Conservation (phyloP, 306 rosid genomes). For the Prunus armeniaca region DNA sequence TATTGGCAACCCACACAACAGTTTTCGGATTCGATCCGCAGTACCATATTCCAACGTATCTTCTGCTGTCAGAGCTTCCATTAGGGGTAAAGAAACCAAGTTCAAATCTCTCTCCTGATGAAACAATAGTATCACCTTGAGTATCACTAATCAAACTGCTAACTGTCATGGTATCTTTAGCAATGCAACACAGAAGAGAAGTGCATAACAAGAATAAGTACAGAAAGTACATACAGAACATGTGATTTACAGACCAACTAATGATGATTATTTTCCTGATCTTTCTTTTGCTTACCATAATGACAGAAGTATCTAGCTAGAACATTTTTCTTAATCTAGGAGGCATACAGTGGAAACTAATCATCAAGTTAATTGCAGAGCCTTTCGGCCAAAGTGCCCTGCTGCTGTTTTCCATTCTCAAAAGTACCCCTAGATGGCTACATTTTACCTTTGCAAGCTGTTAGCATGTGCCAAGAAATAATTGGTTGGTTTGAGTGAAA, state of each 20-base stretch:
- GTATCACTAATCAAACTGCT: slow-evolving; percentile 38
- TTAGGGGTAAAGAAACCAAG: slow-evolving; percentile 68
- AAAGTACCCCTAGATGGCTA: slow-evolving; percentile 17
- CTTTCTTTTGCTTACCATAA: slow-evolving; percentile 33
- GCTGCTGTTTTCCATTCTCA: not conserved
- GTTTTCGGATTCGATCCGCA: slow-evolving; percentile 45
- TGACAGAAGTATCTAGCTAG: slow-evolving; percentile 24
- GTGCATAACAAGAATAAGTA: slow-evolving; percentile 31
- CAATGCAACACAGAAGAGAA: slow-evolving; percentile 34
- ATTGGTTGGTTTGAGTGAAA: slow-evolving; percentile 28
- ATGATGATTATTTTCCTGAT: slow-evolving; percentile 29
- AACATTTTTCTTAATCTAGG: slow-evolving; percentile 21
- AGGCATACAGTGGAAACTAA: slow-evolving; percentile 14
- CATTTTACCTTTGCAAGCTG: slow-evolving; percentile 24
- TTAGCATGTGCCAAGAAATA: slow-evolving; percentile 14
- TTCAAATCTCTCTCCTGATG: slow-evolving; percentile 53
- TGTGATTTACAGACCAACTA: slow-evolving; percentile 33
- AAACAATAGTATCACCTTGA: slow-evolving; percentile 45
- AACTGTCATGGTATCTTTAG: slow-evolving; percentile 41
- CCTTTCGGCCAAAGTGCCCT: not conserved
- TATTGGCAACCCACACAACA: slow-evolving; percentile 77
- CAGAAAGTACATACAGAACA: slow-evolving; percentile 29
- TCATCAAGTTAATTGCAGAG: slow-evolving; percentile 18
- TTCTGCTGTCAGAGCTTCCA: slow-evolving; percentile 53
- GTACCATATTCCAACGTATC: slow-evolving; percentile 81